Conservation (phyloP, 768 basidiomycete species). For the Galerina sulciceps region DNA sequence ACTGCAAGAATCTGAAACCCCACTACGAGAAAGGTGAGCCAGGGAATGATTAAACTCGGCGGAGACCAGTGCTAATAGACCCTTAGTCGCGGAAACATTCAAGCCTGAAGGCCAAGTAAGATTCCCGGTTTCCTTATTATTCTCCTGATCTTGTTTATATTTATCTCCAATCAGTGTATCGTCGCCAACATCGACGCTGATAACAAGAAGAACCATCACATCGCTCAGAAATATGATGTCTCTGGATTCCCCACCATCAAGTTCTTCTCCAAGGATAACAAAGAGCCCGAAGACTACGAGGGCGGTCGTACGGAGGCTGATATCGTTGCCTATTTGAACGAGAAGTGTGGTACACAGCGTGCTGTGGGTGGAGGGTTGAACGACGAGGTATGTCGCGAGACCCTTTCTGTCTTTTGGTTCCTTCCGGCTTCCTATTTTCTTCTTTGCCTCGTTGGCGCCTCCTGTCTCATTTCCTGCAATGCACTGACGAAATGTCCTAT, state of each 20-base stretch:
- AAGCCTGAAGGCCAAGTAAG: constrained; percentile 72
- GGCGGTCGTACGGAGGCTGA: constrained; percentile 74
- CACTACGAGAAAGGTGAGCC: constrained; percentile 74
- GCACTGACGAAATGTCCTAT: constrained; percentile 1
- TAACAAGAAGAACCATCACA: constrained; percentile 72
- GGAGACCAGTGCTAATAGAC: constrained; percentile 2
- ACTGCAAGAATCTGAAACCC: constrained; percentile 93
- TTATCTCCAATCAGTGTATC: constrained; percentile 61
- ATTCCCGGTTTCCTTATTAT: constrained; percentile 19
- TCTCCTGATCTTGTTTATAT: background rate
- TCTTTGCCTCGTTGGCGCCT: background rate
- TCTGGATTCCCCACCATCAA: constrained; percentile 91
- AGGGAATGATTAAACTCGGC: constrained; percentile 1
- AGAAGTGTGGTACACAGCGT: constrained; percentile 86
- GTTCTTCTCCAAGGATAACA: constrained; percentile 83
- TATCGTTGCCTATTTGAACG: constrained; percentile 80
- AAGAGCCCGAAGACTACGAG: constrained; percentile 67
- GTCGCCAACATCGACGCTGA: constrained; percentile 94
- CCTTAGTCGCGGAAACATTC: constrained; percentile 76
- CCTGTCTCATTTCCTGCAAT: constrained; percentile 4
- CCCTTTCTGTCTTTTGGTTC: constrained; percentile 1
- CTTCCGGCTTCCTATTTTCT: constrained; percentile 8
- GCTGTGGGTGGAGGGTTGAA: constrained; percentile 82
- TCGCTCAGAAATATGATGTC: constrained; percentile 76
- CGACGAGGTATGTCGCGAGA: constrained; percentile 51